Evolutionary conservation across 2,329 filamentous ascomycete genomes (phyloP), one percentile per base, ranked within the genome.

Genomic region (Colletotrichum endophyticum): DNA sequence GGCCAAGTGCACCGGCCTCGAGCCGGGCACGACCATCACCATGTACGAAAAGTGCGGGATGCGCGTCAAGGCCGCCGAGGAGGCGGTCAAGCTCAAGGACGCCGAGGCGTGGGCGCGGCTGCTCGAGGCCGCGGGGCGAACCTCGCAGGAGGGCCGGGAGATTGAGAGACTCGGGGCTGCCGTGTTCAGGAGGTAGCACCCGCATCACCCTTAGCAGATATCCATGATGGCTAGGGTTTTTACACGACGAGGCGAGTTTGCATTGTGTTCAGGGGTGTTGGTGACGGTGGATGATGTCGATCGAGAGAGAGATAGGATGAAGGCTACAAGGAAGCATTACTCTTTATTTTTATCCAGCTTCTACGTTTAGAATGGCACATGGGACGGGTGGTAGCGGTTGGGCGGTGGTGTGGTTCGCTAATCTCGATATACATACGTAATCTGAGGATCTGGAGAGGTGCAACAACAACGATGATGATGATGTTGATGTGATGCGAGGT

Each of bases 41-140:
- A 98, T 99, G 96, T 99, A 96, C 91, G 93, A 98, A 81, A 98
- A 98, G 86, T 99, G 97, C 84, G 96, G 96, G 22, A 92, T 98
- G 92, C 89, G 95, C 61, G 91, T 94, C 32, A 96, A 95, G 86
- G 97, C 97, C 4, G 97, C 94, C 6, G 96, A 99, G 86, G 97
- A 99, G 86, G 96, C 97, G 5, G 90, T 96, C 76, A 95, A 93
- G 86, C 89, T 91, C 76, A 98, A 95, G 85, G 95, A 99, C 83
- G 88, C 92, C 66, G 93, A 93, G 80, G 87, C 93, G n/a, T 92
- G 98, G 85, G 91, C 94, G 80, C 89, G 92, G 68, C 86, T 99
- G 78, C 89, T 95, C 79, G 91, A 91, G 73, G 95, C 94, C 79
- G 96, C 95, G 19, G 94, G 92, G 8, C 92, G 92, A 69, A 91